Conservation (phyloP, 176 grass and related monocot genomes). For the Bothriochloa decipiens region DNA sequence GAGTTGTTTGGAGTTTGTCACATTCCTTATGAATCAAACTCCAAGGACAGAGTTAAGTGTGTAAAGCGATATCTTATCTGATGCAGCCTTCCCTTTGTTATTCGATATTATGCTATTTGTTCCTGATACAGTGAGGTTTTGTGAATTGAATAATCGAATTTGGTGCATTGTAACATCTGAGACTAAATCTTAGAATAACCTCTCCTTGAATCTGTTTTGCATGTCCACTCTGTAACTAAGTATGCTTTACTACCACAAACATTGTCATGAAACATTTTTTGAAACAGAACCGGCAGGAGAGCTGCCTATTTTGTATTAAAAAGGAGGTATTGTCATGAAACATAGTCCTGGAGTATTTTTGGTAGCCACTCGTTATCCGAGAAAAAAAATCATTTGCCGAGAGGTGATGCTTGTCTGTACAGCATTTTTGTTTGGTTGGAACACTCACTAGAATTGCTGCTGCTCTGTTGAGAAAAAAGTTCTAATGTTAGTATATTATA, state of each 20-base stretch:
- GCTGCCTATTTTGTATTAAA: no score
- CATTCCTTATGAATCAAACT: constrained; percentile 1
- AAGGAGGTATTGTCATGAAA: background rate
- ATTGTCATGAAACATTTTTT: background rate
- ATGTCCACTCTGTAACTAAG: background rate
- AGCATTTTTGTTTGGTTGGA: background rate
- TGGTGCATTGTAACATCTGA: background rate
- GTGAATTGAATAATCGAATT: background rate
- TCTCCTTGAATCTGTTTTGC: background rate
- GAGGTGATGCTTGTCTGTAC: background rate
- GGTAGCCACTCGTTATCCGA: background rate
- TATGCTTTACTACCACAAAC: constrained; percentile 1
- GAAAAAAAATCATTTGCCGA: background rate
- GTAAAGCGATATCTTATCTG: background rate
- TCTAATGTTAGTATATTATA: background rate
- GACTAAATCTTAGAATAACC: background rate
- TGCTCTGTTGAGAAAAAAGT: background rate
- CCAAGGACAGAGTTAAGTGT: background rate
- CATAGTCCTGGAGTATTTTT: background rate
- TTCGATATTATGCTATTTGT: background rate
- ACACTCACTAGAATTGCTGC: background rate
- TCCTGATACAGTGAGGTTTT: background rate
- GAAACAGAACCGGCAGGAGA: no score
- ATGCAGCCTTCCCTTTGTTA: background rate
- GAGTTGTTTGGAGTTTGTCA: background rate